Evolutionary conservation across 2,329 filamentous ascomycete genomes (phyloP).

Genomic region (Monosporascus sp.): DNA sequence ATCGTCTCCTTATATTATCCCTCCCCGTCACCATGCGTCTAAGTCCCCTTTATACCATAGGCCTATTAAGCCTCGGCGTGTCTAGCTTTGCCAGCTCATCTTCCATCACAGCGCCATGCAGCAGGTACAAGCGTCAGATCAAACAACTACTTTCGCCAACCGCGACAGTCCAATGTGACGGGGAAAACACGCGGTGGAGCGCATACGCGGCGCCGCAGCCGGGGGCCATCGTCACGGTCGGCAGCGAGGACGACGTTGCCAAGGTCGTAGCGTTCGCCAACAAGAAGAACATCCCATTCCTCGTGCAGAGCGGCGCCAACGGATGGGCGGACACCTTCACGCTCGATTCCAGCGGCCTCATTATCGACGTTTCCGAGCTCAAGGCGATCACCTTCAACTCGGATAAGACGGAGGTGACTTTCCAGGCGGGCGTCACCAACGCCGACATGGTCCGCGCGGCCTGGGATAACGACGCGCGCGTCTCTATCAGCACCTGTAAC

Average conservation of each 20-base stretch:
- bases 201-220: constrained; percentile 10
- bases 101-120: too few species aligned
- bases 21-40: constrained; percentile 1
- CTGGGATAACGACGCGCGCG: constrained; percentile 14
- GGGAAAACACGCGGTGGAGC: constrained; percentile 12
- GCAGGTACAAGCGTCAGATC: neutral
- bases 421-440: constrained; percentile 18
- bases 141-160: constrained; percentile 3
- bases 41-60: neutral
- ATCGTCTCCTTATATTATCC: too few species aligned
- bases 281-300: constrained; percentile 13
- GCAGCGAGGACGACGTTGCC: constrained; percentile 11
- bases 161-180: constrained; percentile 7
- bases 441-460: constrained; percentile 16
- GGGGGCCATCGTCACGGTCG: constrained; percentile 8
- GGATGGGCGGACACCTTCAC: constrained; percentile 19
- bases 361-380: constrained; percentile 18
- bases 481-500: constrained; percentile 21
- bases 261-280: constrained; percentile 6
- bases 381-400: constrained; percentile 16
- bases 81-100: neutral
- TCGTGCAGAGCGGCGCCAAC: constrained; percentile 18
- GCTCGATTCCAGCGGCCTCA: constrained; percentile 11
- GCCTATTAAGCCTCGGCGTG: constrained; percentile 6
- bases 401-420: constrained; percentile 15